Percentiles rank a stretch among this genome's conserved stretches.
Conservation (phyloP, 129 eudicot genomes). For the Flaveria brownii region DNA sequence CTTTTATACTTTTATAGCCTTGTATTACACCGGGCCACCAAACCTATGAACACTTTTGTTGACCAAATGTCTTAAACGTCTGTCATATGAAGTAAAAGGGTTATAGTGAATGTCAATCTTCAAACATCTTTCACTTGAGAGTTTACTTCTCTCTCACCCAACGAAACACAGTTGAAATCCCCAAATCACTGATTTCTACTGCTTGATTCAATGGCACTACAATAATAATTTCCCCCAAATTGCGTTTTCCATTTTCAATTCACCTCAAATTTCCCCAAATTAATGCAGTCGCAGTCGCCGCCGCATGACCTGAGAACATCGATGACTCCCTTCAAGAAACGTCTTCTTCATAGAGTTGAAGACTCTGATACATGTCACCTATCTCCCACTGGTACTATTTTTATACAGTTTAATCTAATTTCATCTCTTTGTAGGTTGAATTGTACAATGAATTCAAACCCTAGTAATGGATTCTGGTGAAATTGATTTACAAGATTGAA, state of each 20-base stretch:
- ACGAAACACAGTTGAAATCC: slow-evolving; percentile 20
- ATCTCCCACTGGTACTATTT: slow-evolving; percentile 25
- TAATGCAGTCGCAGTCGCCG: slow-evolving; percentile 35
- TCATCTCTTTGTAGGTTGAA: neutral
- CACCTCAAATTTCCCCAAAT: slow-evolving; percentile 26
- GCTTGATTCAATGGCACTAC: slow-evolving; percentile 22
- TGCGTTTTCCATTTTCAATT: neutral
- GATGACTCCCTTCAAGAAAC: slow-evolving; percentile 47
- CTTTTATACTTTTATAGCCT: too few species aligned
- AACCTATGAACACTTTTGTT: neutral
- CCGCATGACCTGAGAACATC: slow-evolving; percentile 24
- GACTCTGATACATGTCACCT: slow-evolving; percentile 16
- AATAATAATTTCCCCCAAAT: neutral
- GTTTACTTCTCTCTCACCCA: slow-evolving; percentile 23
- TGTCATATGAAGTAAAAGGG: slow-evolving; percentile 1
- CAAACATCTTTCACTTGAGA: slow-evolving; percentile 15
- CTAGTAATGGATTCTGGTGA: slow-evolving; percentile 16
- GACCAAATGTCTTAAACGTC: slow-evolving; percentile 1
- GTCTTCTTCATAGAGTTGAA: slow-evolving; percentile 46
- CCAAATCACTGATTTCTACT: slow-evolving; percentile 24
- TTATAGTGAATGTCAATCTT: slow-evolving; percentile 10
- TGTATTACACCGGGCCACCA: too few species aligned
- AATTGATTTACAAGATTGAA: slow-evolving; percentile 5
- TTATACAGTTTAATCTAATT: neutral
- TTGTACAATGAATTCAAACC: slow-evolving; percentile 17